These are phyloP conservation scores for Rhexocercosporidium sp. DNA, from an alignment of 2,329 filamentous ascomycete genomes.

Conservation along the genomic window DNA sequence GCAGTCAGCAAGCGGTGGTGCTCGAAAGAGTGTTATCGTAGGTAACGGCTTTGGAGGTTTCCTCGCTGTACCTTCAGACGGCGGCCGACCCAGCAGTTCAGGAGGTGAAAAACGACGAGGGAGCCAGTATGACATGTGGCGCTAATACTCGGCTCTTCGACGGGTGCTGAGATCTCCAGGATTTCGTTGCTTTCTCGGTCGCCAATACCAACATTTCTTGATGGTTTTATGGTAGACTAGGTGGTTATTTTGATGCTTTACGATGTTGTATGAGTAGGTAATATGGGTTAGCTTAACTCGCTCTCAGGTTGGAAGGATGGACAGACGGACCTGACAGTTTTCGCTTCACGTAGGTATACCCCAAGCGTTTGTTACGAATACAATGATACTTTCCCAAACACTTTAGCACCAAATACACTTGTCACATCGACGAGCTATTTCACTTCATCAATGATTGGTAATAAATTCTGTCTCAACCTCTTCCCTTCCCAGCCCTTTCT, in stretches of 20 bases:
- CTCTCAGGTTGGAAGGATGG: neutral
- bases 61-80: slow-evolving; percentile 63
- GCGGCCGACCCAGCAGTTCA: slow-evolving; percentile 38
- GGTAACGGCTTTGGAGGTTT: slow-evolving; percentile 72
- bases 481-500: neutral
- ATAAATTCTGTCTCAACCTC: too few relatives aligned
- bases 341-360: slow-evolving; percentile 16
- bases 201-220: neutral
- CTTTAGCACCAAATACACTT: neutral
- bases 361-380: slow-evolving; percentile 2
- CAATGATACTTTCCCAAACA: neutral
- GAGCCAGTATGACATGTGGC: slow-evolving; percentile 41
- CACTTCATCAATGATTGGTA: too few relatives aligned
- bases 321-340: neutral
- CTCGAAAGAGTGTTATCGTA: slow-evolving; percentile 65
- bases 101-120: slow-evolving; percentile 35
- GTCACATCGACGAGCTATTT: too few relatives aligned
- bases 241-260: slow-evolving; percentile 2
- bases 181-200: neutral
- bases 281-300: neutral
- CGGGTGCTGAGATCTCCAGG: neutral
- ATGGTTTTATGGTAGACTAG: neutral
- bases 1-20: slow-evolving; percentile 54
- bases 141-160: neutral
- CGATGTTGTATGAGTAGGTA: slow-evolving; percentile 5